Conservation (phyloP, 768 basidiomycete genomes). For the Hericium alpestre region DNA sequence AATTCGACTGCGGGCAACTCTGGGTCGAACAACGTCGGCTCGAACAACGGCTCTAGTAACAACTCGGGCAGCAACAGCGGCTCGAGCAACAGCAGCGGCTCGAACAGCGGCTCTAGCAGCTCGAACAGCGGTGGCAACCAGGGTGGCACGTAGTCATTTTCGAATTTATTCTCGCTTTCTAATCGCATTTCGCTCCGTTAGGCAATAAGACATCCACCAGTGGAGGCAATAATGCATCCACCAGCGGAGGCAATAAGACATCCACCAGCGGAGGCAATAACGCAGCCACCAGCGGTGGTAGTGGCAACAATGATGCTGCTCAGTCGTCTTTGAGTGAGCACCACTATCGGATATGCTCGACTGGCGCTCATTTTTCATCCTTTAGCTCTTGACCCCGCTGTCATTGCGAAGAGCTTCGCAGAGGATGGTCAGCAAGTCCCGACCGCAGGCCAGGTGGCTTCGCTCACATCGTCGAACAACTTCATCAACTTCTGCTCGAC, state of each 20-base stretch:
- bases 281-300: slow-evolving; percentile 27
- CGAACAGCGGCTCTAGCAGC: neutral
- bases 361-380: neutral
- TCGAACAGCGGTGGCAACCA: neutral
- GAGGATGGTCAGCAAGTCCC: slow-evolving; percentile 34
- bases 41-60: neutral
- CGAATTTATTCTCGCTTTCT: no score
- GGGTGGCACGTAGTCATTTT: neutral
- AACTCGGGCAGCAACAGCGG: neutral
- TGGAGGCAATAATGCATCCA: slow-evolving; percentile 23
- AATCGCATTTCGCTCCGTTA: no score
- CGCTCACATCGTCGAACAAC: slow-evolving; percentile 57
- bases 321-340: slow-evolving; percentile 27
- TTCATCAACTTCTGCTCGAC: slow-evolving; percentile 61
- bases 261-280: slow-evolving; percentile 18
- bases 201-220: slow-evolving; percentile 25
- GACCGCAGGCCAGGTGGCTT: slow-evolving; percentile 39
- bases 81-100: neutral
- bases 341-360: neutral
- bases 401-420: slow-evolving; percentile 45
- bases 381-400: slow-evolving; percentile 30
- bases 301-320: slow-evolving; percentile 19
- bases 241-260: slow-evolving; percentile 15
- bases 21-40: neutral
- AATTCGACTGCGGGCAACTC: neutral